These are phyloP conservation scores for Nephelium lappaceum DNA, from an alignment of 345 rosid genomes.

Conservation along the genomic window DNA sequence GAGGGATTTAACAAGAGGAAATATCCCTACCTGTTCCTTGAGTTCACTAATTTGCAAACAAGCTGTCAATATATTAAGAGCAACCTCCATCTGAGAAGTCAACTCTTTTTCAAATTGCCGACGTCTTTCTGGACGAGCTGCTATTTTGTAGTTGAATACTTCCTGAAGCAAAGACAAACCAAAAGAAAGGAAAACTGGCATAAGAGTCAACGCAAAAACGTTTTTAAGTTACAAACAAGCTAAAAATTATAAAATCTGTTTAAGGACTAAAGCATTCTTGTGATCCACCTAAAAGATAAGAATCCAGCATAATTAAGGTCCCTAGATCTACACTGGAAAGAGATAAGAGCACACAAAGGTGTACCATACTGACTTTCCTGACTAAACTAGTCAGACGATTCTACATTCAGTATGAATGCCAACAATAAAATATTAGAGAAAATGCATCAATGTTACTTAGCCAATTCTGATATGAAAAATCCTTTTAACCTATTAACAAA, in stretches of 20 bases:
- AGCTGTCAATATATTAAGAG: constrained; percentile 76
- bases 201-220: background rate
- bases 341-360: background rate
- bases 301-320: constrained; percentile 9
- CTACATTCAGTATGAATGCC: background rate
- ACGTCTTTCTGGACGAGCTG: constrained; percentile 97
- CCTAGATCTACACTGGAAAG: background rate
- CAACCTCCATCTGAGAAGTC: constrained; percentile 81
- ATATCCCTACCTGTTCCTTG: constrained; percentile 77
- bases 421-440: background rate
- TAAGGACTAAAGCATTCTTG: background rate
- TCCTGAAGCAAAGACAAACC: constrained; percentile 54
- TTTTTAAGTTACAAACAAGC: background rate
- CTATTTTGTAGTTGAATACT: constrained; percentile 93
- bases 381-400: background rate
- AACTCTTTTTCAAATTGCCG: constrained; percentile 93
- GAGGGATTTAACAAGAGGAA: constrained; percentile 19
- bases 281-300: background rate
- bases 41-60: constrained; percentile 79
- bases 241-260: background rate
- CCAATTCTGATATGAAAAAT: background rate
- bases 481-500: too few species aligned
- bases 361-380: background rate
- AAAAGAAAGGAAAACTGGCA: constrained; percentile 17
- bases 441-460: background rate